Conservation (phyloP, 192 early-diverging fungal genomes). For the Chytriomyces confervae region DNA sequence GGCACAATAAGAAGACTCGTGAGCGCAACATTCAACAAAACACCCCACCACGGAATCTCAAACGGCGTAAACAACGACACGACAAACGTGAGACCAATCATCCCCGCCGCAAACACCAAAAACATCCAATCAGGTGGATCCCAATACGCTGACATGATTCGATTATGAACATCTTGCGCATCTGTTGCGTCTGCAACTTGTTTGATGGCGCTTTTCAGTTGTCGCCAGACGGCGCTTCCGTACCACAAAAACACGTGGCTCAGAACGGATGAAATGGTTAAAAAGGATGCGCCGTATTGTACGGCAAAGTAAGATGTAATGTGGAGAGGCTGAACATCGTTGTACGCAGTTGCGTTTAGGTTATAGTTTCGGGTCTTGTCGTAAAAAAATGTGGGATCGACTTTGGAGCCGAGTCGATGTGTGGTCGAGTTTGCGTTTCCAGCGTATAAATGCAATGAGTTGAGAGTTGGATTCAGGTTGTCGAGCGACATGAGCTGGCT, state of each 20-base stretch:
- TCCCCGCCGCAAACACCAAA: slow-evolving; percentile 48
- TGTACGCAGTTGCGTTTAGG: slow-evolving; percentile 39
- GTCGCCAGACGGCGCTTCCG: slow-evolving; percentile 36
- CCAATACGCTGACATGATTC: slow-evolving; percentile 61
- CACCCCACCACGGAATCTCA: slow-evolving; percentile 79
- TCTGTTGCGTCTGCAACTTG: slow-evolving; percentile 15
- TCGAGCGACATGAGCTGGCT: slow-evolving; percentile 19
- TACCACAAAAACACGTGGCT: slow-evolving; percentile 68
- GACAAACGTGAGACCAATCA: background rate
- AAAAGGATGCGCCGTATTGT: slow-evolving; percentile 45
- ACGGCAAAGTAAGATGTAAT: slow-evolving; percentile 37
- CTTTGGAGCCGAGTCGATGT: slow-evolving; percentile 2
- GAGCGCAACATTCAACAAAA: slow-evolving; percentile 39
- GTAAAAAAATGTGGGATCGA: slow-evolving; percentile 27
- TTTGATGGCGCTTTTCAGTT: slow-evolving; percentile 8
- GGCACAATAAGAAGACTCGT: slow-evolving; percentile 37
- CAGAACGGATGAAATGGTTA: slow-evolving; percentile 60
- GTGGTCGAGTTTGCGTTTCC: slow-evolving; percentile 27
- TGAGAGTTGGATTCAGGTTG: slow-evolving; percentile 8
- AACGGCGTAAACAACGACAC: slow-evolving; percentile 50
- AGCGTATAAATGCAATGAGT: slow-evolving; percentile 13
- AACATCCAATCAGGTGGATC: slow-evolving; percentile 71
- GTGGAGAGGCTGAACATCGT: slow-evolving; percentile 28
- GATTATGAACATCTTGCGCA: slow-evolving; percentile 63
- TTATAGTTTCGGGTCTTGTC: slow-evolving; percentile 22